phyloP scores from a whole-genome alignment of 176 grass and related monocot species.

The Oryza longistaminata region DNA sequence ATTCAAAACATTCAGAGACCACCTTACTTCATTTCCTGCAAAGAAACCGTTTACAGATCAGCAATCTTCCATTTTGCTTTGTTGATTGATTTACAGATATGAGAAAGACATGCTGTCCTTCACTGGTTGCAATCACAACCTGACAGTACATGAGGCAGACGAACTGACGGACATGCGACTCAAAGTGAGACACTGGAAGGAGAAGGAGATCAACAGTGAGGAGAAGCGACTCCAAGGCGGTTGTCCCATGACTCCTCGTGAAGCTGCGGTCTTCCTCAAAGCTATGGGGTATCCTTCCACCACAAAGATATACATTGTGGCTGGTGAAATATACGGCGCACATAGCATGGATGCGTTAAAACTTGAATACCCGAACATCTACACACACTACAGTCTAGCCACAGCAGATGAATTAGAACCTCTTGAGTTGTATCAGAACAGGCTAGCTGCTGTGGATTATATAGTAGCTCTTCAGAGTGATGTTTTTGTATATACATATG shows the following conservation, averaged over 20 bases:
- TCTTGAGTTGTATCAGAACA: slow-evolving; percentile 54
- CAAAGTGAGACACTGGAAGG: slow-evolving; percentile 71
- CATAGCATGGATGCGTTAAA: slow-evolving; percentile 57
- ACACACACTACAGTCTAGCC: slow-evolving; percentile 67
- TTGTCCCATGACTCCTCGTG: slow-evolving; percentile 79
- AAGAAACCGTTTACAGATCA: neutral
- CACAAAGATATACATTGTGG: slow-evolving; percentile 73
- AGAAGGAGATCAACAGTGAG: slow-evolving; percentile 66
- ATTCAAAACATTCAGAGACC: neutral
- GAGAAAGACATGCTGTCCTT: slow-evolving; percentile 89
- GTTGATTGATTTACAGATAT: slow-evolving; percentile 40
- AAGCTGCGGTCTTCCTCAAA: slow-evolving; percentile 68
- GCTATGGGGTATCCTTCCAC: slow-evolving; percentile 71
- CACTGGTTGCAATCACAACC: slow-evolving; percentile 70
- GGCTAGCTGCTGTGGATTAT: slow-evolving; percentile 76
- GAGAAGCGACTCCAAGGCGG: slow-evolving; percentile 61
- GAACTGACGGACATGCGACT: slow-evolving; percentile 64
- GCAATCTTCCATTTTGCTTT: neutral
- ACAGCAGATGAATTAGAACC: slow-evolving; percentile 61
- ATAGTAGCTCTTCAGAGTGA: slow-evolving; percentile 65
- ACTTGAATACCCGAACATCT: slow-evolving; percentile 66
- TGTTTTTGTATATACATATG: slow-evolving; percentile 72
- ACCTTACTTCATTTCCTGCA: neutral
- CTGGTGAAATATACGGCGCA: slow-evolving; percentile 63
- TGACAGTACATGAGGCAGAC: slow-evolving; percentile 49